These are phyloP conservation scores for Lactuca saligna DNA, from an alignment of 129 eudicot genomes.

Conservation along the genomic window DNA sequence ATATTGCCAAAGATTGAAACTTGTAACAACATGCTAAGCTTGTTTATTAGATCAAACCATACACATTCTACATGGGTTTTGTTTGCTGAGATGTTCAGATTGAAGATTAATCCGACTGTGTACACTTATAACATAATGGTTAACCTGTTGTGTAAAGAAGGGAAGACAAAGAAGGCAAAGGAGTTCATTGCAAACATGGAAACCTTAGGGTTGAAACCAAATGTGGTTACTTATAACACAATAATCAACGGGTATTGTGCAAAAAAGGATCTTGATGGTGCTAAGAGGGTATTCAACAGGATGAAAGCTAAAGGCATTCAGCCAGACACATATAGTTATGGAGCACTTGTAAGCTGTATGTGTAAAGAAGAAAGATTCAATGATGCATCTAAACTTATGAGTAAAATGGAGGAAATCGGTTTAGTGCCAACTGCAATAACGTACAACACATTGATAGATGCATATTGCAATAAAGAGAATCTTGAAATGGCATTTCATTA, in stretches of 20 bases:
- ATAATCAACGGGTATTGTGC: constrained; percentile 57
- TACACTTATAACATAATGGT: constrained; percentile 71
- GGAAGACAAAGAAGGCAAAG: constrained; percentile 61
- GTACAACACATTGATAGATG: constrained; percentile 64
- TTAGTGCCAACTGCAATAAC: constrained; percentile 50
- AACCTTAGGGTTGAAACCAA: constrained; percentile 54
- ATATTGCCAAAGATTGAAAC: constrained; percentile 50
- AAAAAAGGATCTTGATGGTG: constrained; percentile 54
- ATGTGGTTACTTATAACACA: constrained; percentile 64
- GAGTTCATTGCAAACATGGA: constrained; percentile 56
- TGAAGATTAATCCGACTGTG: constrained; percentile 44
- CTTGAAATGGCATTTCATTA: constrained; percentile 57
- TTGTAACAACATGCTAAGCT: constrained; percentile 57
- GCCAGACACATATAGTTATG: constrained; percentile 58
- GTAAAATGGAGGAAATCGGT: constrained; percentile 49
- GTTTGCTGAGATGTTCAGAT: constrained; percentile 65
- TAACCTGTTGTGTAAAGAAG: constrained; percentile 67
- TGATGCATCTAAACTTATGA: constrained; percentile 45
- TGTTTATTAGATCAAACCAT: constrained; percentile 45
- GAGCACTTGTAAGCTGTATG: constrained; percentile 57
- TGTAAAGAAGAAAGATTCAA: constrained; percentile 49
- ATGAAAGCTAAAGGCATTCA: constrained; percentile 51
- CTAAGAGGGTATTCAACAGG: constrained; percentile 36
- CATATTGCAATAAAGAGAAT: constrained; percentile 61
- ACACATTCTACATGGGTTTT: constrained; percentile 46